Evolutionary conservation across 305 asterid genomes (phyloP), one percentile per base, ranked within the genome.

Genomic region (Ilex paraguariensis): DNA sequence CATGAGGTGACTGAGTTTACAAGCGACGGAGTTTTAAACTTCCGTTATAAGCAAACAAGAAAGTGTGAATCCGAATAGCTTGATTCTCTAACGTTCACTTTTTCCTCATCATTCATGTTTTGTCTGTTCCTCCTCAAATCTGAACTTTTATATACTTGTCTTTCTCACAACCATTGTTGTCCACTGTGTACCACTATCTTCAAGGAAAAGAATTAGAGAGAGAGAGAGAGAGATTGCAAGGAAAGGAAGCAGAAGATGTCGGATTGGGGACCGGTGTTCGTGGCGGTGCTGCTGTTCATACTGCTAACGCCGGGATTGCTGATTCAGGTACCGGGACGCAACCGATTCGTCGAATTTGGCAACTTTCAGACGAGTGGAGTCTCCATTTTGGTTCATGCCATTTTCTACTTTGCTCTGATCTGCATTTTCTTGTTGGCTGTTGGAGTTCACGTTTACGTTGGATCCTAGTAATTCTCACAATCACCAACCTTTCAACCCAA

Each of bases 211-310:
- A 21, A 21, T 21, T 21, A 21, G 42, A 8, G 42, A 36, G 42
- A 5, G 42, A 8, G 1, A 21, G 42, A 8, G 42, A 36, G 42
- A 5, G 42, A 8, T 8, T 5, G 42, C 6, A 36, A 36, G 42
- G 42, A 36, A 36, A 36, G 42, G 42, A 13, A 15, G 40, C 13
- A 32, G 3, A 60, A 72, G 67, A 86, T 86, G 95, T 60, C 88
- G 10, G 96, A 91, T 70, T 91, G 95, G 98, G 98, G 95, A 14
- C 95, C 96, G 31, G 95, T 87, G 48, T 85, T 88, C 62, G 92
- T 88, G 11, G 91, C 89, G 17, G 89, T 88, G 75, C 85, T 92
- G 81, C 84, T 89, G 63, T 92, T 87, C 70, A 81, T 89, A 50
- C 77, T 88, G 81, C 63, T 92, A 45, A 82, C 93, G 1, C 97